Conservation (phyloP, 2,329 filamentous ascomycete genomes). For the Fusarium redolens region DNA sequence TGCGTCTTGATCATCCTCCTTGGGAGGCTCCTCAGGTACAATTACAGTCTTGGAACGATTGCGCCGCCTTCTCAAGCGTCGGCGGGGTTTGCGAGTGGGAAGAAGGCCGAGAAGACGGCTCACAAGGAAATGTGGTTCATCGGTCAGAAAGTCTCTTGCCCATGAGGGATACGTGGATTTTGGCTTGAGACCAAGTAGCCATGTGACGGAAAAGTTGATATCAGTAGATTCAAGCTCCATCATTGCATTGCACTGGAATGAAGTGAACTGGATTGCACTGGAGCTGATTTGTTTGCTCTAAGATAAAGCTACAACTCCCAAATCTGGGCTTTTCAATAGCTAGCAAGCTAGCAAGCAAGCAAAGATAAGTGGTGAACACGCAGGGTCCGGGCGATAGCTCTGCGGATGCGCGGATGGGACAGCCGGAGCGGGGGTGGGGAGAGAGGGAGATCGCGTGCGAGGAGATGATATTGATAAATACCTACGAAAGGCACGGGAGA, state of each 20-base stretch:
- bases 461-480: slow-evolving; percentile 1
- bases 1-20: slow-evolving; percentile 20
- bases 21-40: slow-evolving; percentile 9
- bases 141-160: slow-evolving; percentile 41
- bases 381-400: slow-evolving; percentile 18
- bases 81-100: slow-evolving; percentile 38
- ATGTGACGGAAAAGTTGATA: slow-evolving; percentile 46
- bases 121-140: slow-evolving; percentile 46
- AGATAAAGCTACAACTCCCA: slow-evolving; percentile 32
- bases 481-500: background rate
- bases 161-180: slow-evolving; percentile 41
- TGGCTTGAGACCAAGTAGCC: slow-evolving; percentile 45
- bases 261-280: slow-evolving; percentile 3
- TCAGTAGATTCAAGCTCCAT: slow-evolving; percentile 45
- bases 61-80: slow-evolving; percentile 35
- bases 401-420: slow-evolving; percentile 11
- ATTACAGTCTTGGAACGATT: slow-evolving; percentile 30
- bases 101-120: slow-evolving; percentile 46
- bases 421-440: slow-evolving; percentile 39
- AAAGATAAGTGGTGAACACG: slow-evolving; percentile 15
- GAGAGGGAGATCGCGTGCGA: slow-evolving; percentile 24
- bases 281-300: slow-evolving; percentile 33
- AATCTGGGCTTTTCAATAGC: slow-evolving; percentile 17
- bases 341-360: slow-evolving; percentile 19
- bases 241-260: slow-evolving; percentile 29